These are phyloP conservation scores for Cercospora brassicicola DNA, from an alignment of 2,329 filamentous ascomycete species.

Conservation along the genomic window DNA sequence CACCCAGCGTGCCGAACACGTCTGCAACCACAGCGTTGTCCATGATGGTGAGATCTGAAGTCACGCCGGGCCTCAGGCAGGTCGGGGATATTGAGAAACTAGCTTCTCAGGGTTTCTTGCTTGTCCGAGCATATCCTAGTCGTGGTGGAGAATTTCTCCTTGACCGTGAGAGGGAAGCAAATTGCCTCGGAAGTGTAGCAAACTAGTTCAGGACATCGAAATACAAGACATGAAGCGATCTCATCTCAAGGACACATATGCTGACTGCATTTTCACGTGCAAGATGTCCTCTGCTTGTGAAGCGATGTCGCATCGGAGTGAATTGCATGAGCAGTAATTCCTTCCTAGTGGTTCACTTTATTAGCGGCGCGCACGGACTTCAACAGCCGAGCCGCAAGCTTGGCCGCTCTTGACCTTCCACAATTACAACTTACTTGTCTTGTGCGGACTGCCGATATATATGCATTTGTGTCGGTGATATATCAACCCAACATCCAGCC, in stretches of 20 bases:
- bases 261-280: neutral
- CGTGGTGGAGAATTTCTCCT: slow-evolving; percentile 1
- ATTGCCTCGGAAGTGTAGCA: neutral
- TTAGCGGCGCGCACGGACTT: neutral
- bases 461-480: slow-evolving; percentile 4
- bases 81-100: neutral
- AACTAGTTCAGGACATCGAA: neutral
- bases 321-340: neutral
- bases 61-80: neutral
- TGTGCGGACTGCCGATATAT: neutral
- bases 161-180: neutral
- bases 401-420: slow-evolving; percentile 3
- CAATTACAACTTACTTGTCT: slow-evolving; percentile 6
- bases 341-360: slow-evolving; percentile 1
- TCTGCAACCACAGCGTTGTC: slow-evolving; percentile 47
- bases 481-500: neutral
- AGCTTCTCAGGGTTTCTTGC: slow-evolving; percentile 1
- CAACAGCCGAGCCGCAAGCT: neutral
- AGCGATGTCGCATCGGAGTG: neutral
- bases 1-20: slow-evolving; percentile 60
- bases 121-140: neutral
- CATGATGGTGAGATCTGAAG: slow-evolving; percentile 14
- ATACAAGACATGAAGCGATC: neutral
- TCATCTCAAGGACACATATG: neutral
- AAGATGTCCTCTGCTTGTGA: neutral